Conservation (phyloP, 2,329 filamentous ascomycete species). For the Trichophaea hybrida region DNA sequence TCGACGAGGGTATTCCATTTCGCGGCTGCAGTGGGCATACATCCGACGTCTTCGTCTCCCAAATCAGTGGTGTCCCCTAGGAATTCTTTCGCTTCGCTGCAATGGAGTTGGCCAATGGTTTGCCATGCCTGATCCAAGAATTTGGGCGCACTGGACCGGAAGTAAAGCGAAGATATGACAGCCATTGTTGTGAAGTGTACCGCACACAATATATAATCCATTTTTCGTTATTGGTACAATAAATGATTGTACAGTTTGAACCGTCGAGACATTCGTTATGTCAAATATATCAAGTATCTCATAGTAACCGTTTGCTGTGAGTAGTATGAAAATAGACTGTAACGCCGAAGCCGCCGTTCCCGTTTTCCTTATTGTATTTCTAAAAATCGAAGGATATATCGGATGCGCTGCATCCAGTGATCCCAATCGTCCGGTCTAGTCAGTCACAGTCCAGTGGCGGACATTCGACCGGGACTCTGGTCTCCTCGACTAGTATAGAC, state of each 20-base stretch:
- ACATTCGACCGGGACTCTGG: too few species aligned
- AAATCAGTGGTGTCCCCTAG: neutral
- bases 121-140: constrained; percentile 3
- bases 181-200: neutral
- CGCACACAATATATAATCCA: neutral
- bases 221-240: neutral
- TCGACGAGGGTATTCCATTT: neutral
- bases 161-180: neutral
- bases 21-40: neutral
- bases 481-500: too few species aligned
- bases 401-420: too few species aligned
- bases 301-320: neutral
- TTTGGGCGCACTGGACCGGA: neutral
- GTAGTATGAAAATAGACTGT: neutral
- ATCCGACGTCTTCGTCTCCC: neutral
- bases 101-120: neutral
- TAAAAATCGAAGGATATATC: neutral
- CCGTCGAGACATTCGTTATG: neutral
- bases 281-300: neutral
- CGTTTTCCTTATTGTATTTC: neutral
- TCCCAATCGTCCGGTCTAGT: too few species aligned
- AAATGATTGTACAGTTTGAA: neutral
- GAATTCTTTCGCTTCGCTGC: neutral
- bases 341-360: neutral
- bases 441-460: too few species aligned